Evolutionary conservation across 352 stramenopile genomes (phyloP).

Genomic region (Phytopythium mirpurense): DNA sequence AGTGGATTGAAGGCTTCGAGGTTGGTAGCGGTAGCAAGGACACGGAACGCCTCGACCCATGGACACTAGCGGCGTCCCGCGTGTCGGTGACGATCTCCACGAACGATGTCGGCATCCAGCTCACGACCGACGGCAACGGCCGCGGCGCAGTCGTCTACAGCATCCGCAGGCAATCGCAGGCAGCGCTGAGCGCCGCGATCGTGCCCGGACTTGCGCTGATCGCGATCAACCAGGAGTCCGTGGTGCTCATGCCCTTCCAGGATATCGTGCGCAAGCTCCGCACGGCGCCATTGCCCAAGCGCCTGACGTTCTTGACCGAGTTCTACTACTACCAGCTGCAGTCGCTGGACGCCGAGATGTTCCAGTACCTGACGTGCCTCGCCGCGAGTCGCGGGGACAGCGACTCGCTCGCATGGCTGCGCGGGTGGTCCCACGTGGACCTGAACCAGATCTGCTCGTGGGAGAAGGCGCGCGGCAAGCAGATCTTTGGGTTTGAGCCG

Average conservation of each 20-base stretch:
- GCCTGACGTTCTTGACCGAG: slow-evolving; percentile 77
- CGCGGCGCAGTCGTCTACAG: slow-evolving; percentile 71
- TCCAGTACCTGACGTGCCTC: slow-evolving; percentile 71
- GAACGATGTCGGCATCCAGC: slow-evolving; percentile 77
- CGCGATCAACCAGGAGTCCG: slow-evolving; percentile 77
- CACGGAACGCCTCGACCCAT: slow-evolving; percentile 31
- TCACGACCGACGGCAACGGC: slow-evolving; percentile 71
- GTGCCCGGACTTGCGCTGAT: slow-evolving; percentile 69
- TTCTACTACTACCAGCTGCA: slow-evolving; percentile 85
- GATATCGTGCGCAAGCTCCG: slow-evolving; percentile 65
- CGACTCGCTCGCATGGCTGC: slow-evolving; percentile 58
- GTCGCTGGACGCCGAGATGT: slow-evolving; percentile 72
- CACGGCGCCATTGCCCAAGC: slow-evolving; percentile 65
- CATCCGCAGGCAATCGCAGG: slow-evolving; percentile 78
- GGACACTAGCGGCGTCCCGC: slow-evolving; percentile 47
- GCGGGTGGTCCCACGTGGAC: slow-evolving; percentile 37
- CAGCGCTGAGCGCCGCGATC: slow-evolving; percentile 64
- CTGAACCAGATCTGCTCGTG: slow-evolving; percentile 66
- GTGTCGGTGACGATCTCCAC: slow-evolving; percentile 79
- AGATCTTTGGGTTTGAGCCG: slow-evolving; percentile 65
- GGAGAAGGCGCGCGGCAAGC: slow-evolving; percentile 64
- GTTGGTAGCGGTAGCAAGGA: slow-evolving; percentile 12
- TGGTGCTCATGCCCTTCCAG: slow-evolving; percentile 73
- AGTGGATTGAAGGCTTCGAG: slow-evolving; percentile 71
- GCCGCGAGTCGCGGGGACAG: slow-evolving; percentile 64